phyloP scores from a whole-genome alignment of 2,329 filamentous ascomycete species.

The Fusarium camptoceras region DNA sequence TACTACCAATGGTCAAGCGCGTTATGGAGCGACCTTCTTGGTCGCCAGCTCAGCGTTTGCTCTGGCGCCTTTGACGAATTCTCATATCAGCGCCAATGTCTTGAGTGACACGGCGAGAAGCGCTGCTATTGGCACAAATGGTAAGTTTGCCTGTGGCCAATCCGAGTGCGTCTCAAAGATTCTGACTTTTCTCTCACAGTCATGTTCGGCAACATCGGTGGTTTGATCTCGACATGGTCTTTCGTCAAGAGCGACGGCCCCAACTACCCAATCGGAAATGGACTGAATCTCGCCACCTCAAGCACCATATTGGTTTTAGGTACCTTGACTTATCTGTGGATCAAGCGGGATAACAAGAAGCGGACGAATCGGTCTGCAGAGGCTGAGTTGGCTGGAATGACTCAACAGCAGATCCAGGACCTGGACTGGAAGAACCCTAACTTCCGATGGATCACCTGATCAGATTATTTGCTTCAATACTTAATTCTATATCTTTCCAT shows the following conservation, averaged over 20 bases:
- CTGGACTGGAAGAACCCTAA: constrained; percentile 75
- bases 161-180: rapidly evolving
- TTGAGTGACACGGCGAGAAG: constrained; percentile 76
- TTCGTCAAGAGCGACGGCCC: constrained; percentile 73
- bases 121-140: constrained; percentile 71
- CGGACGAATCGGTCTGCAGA: constrained; percentile 47
- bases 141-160: not conserved
- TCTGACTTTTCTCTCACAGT: constrained; percentile 48
- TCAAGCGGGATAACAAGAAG: constrained; percentile 68
- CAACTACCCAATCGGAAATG: constrained; percentile 76
- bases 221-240: constrained; percentile 71
- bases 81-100: constrained; percentile 72
- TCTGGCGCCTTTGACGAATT: constrained; percentile 43
- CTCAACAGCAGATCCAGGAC: constrained; percentile 65
- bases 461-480: rapidly evolving
- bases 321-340: constrained; percentile 66
- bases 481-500: not conserved
- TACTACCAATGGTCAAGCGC: constrained; percentile 60
- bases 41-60: constrained; percentile 58
- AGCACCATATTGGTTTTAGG: constrained; percentile 62
- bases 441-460: constrained; percentile 64
- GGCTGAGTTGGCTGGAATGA: constrained; percentile 64
- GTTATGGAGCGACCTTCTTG: constrained; percentile 78
- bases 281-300: constrained; percentile 71
- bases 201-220: constrained; percentile 79